phyloP scores from a whole-genome alignment of 768 basidiomycete genomes.

The Trametes elegans region DNA sequence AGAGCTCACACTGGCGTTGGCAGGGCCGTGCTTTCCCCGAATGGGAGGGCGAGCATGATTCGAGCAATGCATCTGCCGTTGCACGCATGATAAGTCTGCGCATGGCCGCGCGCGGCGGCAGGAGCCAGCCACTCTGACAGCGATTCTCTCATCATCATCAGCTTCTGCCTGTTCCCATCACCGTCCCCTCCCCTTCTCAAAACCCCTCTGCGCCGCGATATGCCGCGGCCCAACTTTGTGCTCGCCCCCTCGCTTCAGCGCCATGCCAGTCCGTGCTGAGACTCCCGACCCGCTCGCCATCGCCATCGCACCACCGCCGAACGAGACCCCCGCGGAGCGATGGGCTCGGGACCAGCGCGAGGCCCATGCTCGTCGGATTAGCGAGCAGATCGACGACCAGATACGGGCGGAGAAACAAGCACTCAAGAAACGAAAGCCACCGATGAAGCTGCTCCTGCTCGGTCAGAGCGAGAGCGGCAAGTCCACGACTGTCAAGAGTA shows the following conservation, averaged over 20 bases:
- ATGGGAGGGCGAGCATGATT: no score
- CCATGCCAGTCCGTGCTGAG: slow-evolving; percentile 17
- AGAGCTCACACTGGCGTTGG: no score
- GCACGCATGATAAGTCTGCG: slow-evolving; percentile 2
- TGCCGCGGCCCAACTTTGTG: neutral
- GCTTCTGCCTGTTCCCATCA: slow-evolving; percentile 21
- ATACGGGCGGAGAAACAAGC: slow-evolving; percentile 58
- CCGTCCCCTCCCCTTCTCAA: neutral
- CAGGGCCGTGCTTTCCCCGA: neutral
- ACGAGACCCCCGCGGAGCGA: slow-evolving; percentile 60
- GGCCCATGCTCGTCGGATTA: slow-evolving; percentile 58
- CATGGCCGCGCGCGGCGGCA: neutral
- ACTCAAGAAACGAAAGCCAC: slow-evolving; percentile 60
- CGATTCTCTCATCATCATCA: slow-evolving; percentile 17
- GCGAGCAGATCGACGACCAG: slow-evolving; percentile 77
- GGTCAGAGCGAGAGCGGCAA: slow-evolving; percentile 78
- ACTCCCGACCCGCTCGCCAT: slow-evolving; percentile 54
- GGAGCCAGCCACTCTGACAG: neutral
- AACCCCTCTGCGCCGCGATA: neutral
- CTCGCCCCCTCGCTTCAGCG: neutral
- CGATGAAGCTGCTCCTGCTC: slow-evolving; percentile 72
- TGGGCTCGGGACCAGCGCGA: slow-evolving; percentile 57
- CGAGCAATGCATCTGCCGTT: neutral
- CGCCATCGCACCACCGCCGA: slow-evolving; percentile 59
- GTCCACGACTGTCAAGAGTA: slow-evolving; percentile 79